Conservation (phyloP, 495 filamentous ascomycete genomes). For the Annulohypoxylon nitens region DNA sequence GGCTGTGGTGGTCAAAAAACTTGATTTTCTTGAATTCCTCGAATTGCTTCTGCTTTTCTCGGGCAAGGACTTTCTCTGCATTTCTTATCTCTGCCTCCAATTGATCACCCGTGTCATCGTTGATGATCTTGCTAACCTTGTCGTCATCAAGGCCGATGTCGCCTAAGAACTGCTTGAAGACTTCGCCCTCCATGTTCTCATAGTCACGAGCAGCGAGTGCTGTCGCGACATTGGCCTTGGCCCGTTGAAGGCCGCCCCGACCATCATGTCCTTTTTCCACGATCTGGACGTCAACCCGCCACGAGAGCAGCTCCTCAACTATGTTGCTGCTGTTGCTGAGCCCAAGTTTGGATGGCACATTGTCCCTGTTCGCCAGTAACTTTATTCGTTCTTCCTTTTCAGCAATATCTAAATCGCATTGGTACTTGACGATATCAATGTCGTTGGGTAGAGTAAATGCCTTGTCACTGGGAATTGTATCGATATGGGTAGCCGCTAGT, state of each 20-base stretch:
- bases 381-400: constrained; percentile 45
- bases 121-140: constrained; percentile 26
- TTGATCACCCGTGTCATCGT: constrained; percentile 11
- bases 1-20: constrained; percentile 47
- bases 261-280: constrained; percentile 36
- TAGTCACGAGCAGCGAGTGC: constrained; percentile 27
- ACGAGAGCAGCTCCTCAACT: constrained; percentile 27
- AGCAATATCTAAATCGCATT: constrained; percentile 44
- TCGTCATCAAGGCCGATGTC: constrained; percentile 33
- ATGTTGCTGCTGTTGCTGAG: constrained; percentile 34
- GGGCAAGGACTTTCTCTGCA: constrained; percentile 12
- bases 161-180: constrained; percentile 40
- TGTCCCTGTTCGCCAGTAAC: constrained; percentile 12
- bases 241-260: constrained; percentile 28
- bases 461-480: constrained; percentile 19
- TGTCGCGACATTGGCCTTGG: constrained; percentile 24
- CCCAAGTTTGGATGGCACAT: constrained; percentile 28
- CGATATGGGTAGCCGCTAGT: not conserved
- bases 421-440: constrained; percentile 34
- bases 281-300: constrained; percentile 28
- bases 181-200: constrained; percentile 28
- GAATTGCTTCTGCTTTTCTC: constrained; percentile 22
- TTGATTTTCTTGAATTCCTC: constrained; percentile 37
- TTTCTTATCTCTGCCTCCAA: constrained; percentile 19
- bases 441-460: constrained; percentile 24